A percentile compares a stretch with the other conserved stretches of the same genome.
phyloP scores from a whole-genome alignment of 208 protist species.

The Leishmania gerbilli region DNA sequence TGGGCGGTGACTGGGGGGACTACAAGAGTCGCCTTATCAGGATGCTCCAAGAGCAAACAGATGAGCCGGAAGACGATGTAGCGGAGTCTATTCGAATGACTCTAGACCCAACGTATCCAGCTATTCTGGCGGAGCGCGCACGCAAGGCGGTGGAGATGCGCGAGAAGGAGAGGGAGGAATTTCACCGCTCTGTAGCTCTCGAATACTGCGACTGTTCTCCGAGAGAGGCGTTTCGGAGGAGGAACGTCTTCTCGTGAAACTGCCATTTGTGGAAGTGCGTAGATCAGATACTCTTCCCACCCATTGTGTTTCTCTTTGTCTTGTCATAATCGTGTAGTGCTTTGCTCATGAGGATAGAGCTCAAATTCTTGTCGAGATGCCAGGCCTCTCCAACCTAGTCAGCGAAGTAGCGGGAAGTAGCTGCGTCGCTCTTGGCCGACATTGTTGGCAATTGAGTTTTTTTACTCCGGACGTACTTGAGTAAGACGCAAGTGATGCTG shows the following conservation, averaged over 20 bases:
- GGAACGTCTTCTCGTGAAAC: neutral
- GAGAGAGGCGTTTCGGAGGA: slow-evolving; percentile 59
- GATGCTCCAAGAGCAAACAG: slow-evolving; percentile 81
- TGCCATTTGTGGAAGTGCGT: neutral
- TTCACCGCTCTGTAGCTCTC: slow-evolving; percentile 54
- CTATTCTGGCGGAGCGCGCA: slow-evolving; percentile 60
- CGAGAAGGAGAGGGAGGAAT: slow-evolving; percentile 39
- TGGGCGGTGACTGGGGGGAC: slow-evolving; percentile 83
- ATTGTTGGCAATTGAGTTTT: neutral
- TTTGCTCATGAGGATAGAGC: neutral
- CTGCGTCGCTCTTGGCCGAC: neutral
- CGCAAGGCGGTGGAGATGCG: slow-evolving; percentile 45
- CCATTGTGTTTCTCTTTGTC: neutral
- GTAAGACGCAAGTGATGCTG: neutral
- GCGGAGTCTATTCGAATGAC: slow-evolving; percentile 80
- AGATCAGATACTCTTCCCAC: neutral
- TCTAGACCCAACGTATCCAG: slow-evolving; percentile 81
- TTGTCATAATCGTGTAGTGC: neutral
- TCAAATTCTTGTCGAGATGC: neutral
- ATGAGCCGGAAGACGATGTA: slow-evolving; percentile 79
- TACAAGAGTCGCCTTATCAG: slow-evolving; percentile 79
- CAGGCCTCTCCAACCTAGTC: neutral
- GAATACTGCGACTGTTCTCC: slow-evolving; percentile 58
- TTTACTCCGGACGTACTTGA: neutral
- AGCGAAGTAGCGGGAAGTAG: neutral